These are phyloP conservation scores for Aspergillus sp. DNA, from an alignment of 2,329 filamentous ascomycete species.

Conservation along the genomic window DNA sequence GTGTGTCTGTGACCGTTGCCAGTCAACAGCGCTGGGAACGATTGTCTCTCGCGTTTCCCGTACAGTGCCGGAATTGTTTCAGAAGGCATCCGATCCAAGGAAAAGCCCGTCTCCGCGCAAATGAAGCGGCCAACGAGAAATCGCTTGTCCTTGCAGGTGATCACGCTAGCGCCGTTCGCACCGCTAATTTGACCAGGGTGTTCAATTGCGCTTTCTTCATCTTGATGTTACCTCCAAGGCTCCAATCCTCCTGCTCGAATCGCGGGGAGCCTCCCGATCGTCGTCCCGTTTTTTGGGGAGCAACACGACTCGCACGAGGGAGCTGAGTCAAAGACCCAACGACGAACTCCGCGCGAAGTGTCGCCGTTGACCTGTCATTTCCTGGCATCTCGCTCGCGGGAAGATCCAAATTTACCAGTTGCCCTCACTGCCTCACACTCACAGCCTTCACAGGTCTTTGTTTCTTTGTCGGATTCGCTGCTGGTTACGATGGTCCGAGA, in stretches of 20 bases:
- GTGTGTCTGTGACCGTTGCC: background rate
- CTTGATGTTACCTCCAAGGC: background rate
- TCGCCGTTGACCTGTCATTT: constrained; percentile 4
- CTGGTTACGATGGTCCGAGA: background rate
- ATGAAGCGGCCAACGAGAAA: constrained; percentile 9
- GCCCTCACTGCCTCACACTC: background rate
- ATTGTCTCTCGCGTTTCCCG: background rate
- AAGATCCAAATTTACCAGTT: background rate
- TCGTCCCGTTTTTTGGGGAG: background rate
- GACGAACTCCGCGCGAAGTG: background rate
- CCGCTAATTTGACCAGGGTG: constrained; percentile 5
- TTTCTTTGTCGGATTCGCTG: background rate
- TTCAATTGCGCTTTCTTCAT: background rate
- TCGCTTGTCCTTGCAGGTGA: constrained; percentile 20
- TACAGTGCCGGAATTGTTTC: constrained; percentile 11
- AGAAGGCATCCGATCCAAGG: constrained; percentile 9
- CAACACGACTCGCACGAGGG: background rate
- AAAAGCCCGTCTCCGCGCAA: constrained; percentile 2
- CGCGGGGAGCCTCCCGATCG: constrained; percentile 10
- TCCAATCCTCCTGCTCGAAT: background rate
- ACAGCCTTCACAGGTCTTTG: background rate
- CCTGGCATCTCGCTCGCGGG: background rate
- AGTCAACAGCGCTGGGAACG: background rate
- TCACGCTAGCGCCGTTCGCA: constrained; percentile 7
- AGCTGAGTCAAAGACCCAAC: background rate